Conservation (phyloP, 2,329 filamentous ascomycete species). For the Aplosporella prunicola region DNA sequence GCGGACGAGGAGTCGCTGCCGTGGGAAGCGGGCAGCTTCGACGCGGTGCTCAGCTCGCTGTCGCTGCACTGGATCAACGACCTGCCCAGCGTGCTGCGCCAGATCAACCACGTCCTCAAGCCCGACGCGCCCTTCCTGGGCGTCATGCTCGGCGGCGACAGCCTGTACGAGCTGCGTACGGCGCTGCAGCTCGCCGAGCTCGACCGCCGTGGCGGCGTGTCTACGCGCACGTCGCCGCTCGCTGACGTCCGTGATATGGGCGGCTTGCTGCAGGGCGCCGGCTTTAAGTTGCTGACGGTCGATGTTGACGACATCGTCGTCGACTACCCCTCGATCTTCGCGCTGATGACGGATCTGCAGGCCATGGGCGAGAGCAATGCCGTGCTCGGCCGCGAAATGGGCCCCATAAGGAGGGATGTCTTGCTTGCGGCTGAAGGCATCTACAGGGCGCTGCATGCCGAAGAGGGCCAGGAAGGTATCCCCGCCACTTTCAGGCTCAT, state of each 20-base stretch:
- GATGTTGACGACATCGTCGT: constrained; percentile 97
- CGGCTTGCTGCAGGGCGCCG: constrained; percentile 72
- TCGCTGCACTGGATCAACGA: constrained; percentile 98
- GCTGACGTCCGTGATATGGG: constrained; percentile 90
- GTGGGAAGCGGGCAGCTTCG: constrained; percentile 68
- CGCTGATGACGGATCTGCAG: constrained; percentile 87
- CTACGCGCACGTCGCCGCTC: constrained; percentile 80
- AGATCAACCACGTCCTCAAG: constrained; percentile 80
- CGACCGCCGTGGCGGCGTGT: constrained; percentile 83
- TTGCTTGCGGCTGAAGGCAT: constrained; percentile 81
- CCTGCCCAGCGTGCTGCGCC: constrained; percentile 70
- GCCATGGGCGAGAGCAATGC: constrained; percentile 95
- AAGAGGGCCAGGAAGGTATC: constrained; percentile 42
- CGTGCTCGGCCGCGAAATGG: constrained; percentile 73
- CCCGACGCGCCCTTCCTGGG: constrained; percentile 87
- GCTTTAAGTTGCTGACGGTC: constrained; percentile 92
- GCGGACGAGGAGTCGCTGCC: constrained; percentile 64
- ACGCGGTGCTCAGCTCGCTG: constrained; percentile 80
- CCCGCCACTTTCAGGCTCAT: constrained; percentile 93
- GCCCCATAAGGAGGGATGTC: constrained; percentile 67
- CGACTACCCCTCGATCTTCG: constrained; percentile 82
- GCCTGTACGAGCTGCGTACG: constrained; percentile 84
- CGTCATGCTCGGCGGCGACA: constrained; percentile 94
- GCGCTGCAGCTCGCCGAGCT: constrained; percentile 87
- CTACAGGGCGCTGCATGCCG: constrained; percentile 78